Evolutionary conservation across 371 early-diverging fungal genomes (phyloP).

Genomic region (Syncephalis fuscata): DNA sequence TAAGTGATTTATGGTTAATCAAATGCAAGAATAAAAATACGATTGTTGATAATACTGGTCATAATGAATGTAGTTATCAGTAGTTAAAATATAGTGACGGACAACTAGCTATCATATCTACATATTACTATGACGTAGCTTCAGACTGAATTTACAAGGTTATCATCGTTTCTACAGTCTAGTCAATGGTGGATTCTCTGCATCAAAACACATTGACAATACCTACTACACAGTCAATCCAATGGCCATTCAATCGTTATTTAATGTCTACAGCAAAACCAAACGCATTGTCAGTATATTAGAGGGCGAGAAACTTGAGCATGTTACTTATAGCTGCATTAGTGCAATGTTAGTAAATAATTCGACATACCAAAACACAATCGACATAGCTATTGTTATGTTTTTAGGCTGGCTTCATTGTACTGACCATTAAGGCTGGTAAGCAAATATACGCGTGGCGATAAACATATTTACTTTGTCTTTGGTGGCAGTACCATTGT

Average conservation of each 20-base stretch:
- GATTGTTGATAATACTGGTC: too few relatives aligned
- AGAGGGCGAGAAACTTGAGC: slow-evolving; percentile 48
- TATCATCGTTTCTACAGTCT: slow-evolving; percentile 80
- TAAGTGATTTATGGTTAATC: too few relatives aligned
- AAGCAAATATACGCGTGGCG: slow-evolving; percentile 35
- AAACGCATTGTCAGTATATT: slow-evolving; percentile 48
- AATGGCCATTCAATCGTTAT: slow-evolving; percentile 59
- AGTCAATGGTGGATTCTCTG: slow-evolving; percentile 46
- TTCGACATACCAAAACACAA: not conserved
- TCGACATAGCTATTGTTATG: not conserved
- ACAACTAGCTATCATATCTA: too few relatives aligned
- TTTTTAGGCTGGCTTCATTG: slow-evolving; percentile 44
- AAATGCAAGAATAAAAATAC: too few relatives aligned
- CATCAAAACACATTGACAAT: slow-evolving; percentile 39
- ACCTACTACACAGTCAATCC: slow-evolving; percentile 76
- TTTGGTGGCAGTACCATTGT: slow-evolving; percentile 70
- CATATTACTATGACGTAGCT: too few relatives aligned
- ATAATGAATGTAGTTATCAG: too few relatives aligned
- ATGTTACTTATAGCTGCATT: slow-evolving; percentile 50
- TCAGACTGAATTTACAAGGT: slow-evolving; percentile 75
- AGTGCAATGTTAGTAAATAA: slow-evolving; percentile 67
- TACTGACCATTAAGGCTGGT: slow-evolving; percentile 35
- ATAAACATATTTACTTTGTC: slow-evolving; percentile 70
- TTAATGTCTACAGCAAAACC: slow-evolving; percentile 79
- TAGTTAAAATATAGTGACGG: too few relatives aligned